Conservation (phyloP, 352 stramenopile species). For the Globisporangium perplexum region DNA sequence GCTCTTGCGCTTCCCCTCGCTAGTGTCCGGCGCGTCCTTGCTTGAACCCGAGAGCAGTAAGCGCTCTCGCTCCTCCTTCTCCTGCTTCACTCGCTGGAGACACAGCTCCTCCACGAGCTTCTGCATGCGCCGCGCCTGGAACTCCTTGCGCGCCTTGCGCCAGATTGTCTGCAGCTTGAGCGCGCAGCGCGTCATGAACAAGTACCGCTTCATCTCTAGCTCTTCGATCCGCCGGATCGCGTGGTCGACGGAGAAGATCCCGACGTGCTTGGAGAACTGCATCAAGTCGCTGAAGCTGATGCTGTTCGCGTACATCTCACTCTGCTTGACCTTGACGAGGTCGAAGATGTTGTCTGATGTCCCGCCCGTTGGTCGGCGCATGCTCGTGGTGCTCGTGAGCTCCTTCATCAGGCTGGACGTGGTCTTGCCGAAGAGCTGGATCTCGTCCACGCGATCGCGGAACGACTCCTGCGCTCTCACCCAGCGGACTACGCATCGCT, state of each 20-base stretch:
- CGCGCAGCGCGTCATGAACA: conserved; percentile 39
- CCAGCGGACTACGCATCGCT: conserved; percentile 51
- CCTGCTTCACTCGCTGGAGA: conserved; percentile 37
- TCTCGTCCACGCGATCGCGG: conserved; percentile 47
- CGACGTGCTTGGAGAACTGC: conserved; percentile 63
- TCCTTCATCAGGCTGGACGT: conserved; percentile 45
- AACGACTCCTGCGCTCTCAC: conserved; percentile 43
- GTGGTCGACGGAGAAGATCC: conserved; percentile 60
- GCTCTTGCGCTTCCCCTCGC: conserved; percentile 8
- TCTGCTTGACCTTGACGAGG: conserved; percentile 22
- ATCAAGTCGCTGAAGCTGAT: conserved; percentile 60
- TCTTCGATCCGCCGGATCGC: conserved; percentile 49
- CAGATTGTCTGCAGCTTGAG: conserved; percentile 63
- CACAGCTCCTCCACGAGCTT: conserved; percentile 38
- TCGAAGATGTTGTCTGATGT: conserved; percentile 34
- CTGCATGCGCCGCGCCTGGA: conserved; percentile 35
- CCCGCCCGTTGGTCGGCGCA: conserved; percentile 1
- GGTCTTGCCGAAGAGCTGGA: conserved; percentile 56
- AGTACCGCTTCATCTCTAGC: conserved; percentile 40
- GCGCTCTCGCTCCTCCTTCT: conserved; percentile 18
- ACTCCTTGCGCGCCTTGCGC: conserved; percentile 35
- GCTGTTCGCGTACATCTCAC: conserved; percentile 15
- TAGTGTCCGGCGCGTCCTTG: conserved; percentile 9
- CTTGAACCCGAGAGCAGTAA: background rate
- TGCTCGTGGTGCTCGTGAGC: conserved; percentile 18